Percentiles rank a stretch among this genome's conserved stretches.
Conservation (phyloP, 2,329 filamentous ascomycete genomes). For the Microdochium bolleyi region DNA sequence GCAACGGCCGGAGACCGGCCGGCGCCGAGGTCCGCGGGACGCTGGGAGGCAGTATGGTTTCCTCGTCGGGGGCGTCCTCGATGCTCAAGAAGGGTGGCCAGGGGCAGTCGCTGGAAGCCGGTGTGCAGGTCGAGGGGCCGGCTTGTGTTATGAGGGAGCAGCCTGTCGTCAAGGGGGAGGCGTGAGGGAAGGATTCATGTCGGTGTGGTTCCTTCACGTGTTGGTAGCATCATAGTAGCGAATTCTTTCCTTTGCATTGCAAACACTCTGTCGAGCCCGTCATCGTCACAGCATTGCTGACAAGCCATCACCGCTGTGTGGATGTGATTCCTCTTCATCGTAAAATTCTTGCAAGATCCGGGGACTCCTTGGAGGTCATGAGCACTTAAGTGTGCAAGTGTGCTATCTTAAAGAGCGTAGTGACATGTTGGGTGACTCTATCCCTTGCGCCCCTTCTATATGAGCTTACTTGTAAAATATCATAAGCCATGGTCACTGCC, state of each 20-base stretch:
- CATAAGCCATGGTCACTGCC: too few relatives aligned
- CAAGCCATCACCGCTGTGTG: too few relatives aligned
- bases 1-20: neutral
- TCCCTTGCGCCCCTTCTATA: too few relatives aligned
- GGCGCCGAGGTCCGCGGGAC: neutral
- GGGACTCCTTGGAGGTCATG: too few relatives aligned
- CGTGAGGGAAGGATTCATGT: neutral
- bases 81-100: neutral
- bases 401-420: too few relatives aligned
- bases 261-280: too few relatives aligned
- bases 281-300: too few relatives aligned
- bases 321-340: neutral
- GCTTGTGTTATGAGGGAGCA: neutral
- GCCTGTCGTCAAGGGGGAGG: neutral
- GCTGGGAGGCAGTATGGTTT: neutral
- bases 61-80: neutral
- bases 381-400: too few relatives aligned
- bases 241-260: neutral
- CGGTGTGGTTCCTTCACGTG: neutral
- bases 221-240: neutral
- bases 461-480: too few relatives aligned
- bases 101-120: neutral
- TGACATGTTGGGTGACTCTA: too few relatives aligned
- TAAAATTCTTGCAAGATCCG: neutral
- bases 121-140: neutral